These are phyloP conservation scores for Cercospora canescens DNA, from an alignment of 2,329 filamentous ascomycete species.

Conservation along the genomic window DNA sequence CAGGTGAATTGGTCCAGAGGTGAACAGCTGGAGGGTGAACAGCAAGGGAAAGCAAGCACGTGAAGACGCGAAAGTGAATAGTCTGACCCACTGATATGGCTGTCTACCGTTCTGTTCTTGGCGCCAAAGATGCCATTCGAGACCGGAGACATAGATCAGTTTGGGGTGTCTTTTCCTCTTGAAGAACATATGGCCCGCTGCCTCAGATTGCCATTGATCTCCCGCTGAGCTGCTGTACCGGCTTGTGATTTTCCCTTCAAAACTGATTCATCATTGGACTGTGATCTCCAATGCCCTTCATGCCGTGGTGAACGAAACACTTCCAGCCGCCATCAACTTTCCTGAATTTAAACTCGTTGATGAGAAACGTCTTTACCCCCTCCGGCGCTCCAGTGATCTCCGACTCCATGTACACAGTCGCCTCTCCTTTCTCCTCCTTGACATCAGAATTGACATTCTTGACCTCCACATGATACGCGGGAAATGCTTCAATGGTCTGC, in stretches of 20 bases:
- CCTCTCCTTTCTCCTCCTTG: conserved; percentile 8
- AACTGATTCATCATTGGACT: conserved; percentile 2
- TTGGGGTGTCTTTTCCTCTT: background rate
- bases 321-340: conserved; percentile 11
- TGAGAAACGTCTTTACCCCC: conserved; percentile 9
- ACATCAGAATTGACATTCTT: conserved; percentile 11
- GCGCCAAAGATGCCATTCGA: too few relatives aligned
- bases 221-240: background rate
- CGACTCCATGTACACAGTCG: conserved; percentile 13
- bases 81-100: background rate
- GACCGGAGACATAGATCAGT: background rate
- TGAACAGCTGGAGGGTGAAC: background rate
- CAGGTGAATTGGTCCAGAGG: background rate
- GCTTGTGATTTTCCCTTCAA: background rate
- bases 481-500: conserved; percentile 12
- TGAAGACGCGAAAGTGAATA: background rate
- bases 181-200: background rate
- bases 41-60: background rate
- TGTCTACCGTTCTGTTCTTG: too few relatives aligned
- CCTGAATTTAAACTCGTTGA: conserved; percentile 18
- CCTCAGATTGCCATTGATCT: background rate
- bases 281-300: conserved; percentile 17
- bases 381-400: conserved; percentile 14
- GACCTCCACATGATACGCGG: conserved; percentile 11
- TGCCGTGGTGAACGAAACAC: conserved; percentile 15